A percentile compares a stretch with the other conserved stretches of the same genome.
phyloP scores from a whole-genome alignment of 306 rosid genomes.

The Biancaea sappan region DNA sequence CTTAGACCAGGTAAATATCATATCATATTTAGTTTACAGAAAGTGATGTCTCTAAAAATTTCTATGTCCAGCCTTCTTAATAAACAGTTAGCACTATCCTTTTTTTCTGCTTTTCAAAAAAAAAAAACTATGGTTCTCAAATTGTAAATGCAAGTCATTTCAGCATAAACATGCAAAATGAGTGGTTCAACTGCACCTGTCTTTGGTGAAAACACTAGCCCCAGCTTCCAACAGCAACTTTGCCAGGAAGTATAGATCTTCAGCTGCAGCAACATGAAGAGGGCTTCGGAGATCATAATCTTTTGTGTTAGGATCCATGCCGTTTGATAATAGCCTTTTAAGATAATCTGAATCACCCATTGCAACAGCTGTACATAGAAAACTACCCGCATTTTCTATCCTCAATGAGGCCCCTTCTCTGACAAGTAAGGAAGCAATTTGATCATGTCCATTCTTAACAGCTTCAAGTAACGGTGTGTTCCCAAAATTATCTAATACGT shows the following conservation, averaged over 20 bases:
- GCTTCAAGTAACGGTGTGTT: slow-evolving; percentile 89
- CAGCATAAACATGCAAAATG: slow-evolving; percentile 16
- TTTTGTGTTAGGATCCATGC: slow-evolving; percentile 82
- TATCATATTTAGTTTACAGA: not conserved
- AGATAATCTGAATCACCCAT: slow-evolving; percentile 83
- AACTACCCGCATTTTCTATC: slow-evolving; percentile 66
- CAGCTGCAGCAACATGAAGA: slow-evolving; percentile 83
- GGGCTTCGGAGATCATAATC: slow-evolving; percentile 86
- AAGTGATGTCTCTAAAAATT: not conserved
- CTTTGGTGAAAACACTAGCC: slow-evolving; percentile 80
- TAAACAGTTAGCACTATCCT: not conserved
- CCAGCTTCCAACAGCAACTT: slow-evolving; percentile 78
- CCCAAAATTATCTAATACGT: slow-evolving; percentile 70
- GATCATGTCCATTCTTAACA: slow-evolving; percentile 79
- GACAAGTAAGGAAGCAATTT: slow-evolving; percentile 66
- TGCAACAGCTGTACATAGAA: slow-evolving; percentile 67
- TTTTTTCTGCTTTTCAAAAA: not conserved
- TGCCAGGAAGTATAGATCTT: slow-evolving; percentile 79
- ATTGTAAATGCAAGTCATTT: not conserved
- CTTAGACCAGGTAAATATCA: not conserved
- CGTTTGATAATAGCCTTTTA: slow-evolving; percentile 67
- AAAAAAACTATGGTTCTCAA: slow-evolving; percentile 12
- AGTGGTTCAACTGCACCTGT: slow-evolving; percentile 57
- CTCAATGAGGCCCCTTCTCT: slow-evolving; percentile 72
- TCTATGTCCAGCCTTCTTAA: not conserved